Evolutionary conservation across 2,329 filamentous ascomycete genomes (phyloP).

Genomic region (Fusarium nygamai): DNA sequence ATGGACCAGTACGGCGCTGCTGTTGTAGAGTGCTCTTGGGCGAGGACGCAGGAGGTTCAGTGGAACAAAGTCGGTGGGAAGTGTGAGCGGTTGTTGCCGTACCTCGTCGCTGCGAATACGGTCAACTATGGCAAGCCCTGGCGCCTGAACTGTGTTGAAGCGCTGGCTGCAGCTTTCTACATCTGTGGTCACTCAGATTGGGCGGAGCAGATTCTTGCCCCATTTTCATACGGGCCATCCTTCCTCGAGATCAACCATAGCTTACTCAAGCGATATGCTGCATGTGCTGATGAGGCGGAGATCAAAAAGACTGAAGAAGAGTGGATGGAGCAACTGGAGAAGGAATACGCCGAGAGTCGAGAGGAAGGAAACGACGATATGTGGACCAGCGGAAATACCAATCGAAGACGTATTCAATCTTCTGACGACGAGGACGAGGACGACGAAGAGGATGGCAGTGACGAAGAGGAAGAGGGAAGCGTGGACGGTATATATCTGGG

Average conservation of each 20-base stretch:
- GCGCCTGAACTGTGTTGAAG: constrained; percentile 95
- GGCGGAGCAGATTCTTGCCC: constrained; percentile 83
- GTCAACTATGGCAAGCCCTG: constrained; percentile 98
- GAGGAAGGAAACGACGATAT: constrained; percentile 77
- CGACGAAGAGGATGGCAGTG: constrained; percentile 57
- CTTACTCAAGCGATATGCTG: constrained; percentile 84
- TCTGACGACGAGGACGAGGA: constrained; percentile 63
- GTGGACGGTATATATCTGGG: constrained; percentile 70
- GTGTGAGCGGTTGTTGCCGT: constrained; percentile 89
- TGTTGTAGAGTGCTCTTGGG: constrained; percentile 98
- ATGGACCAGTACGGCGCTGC: constrained; percentile 91
- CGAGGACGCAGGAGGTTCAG: constrained; percentile 88
- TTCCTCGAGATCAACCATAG: constrained; percentile 92
- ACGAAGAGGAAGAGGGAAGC: constrained; percentile 57
- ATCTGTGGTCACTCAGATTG: constrained; percentile 94
- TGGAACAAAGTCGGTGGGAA: constrained; percentile 93
- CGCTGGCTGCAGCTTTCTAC: constrained; percentile 88
- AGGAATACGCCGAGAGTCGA: constrained; percentile 85
- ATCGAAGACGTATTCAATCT: constrained; percentile 67
- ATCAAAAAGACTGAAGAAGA: constrained; percentile 86
- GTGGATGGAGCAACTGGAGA: constrained; percentile 91
- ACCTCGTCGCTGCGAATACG: constrained; percentile 94
- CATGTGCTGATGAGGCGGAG: constrained; percentile 81
- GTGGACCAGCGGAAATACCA: constrained; percentile 92
- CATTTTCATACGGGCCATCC: constrained; percentile 87